Evolutionary conservation across 176 grass and related monocot species (phyloP).

Genomic region (Hsuehochloa calcarea): DNA sequence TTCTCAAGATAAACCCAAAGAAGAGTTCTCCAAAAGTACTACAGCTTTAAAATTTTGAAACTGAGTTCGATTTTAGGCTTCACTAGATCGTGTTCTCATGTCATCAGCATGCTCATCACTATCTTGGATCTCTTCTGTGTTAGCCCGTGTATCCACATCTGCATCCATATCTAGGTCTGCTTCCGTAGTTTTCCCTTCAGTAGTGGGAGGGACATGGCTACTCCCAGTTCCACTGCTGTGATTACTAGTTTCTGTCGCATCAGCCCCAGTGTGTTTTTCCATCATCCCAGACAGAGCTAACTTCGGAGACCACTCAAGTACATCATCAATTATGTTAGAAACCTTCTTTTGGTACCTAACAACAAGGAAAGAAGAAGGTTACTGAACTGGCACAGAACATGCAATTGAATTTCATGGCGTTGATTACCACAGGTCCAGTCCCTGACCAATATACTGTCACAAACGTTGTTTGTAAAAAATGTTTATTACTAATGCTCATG

Average conservation of each 20-base stretch:
- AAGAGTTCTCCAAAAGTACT: slow-evolving; percentile 6
- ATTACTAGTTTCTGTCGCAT: slow-evolving; percentile 53
- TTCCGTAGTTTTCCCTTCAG: slow-evolving; percentile 45
- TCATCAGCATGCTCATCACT: slow-evolving; percentile 39
- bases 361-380: slow-evolving; percentile 25
- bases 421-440: not conserved
- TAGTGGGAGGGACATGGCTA: slow-evolving; percentile 33
- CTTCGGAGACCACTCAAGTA: slow-evolving; percentile 98
- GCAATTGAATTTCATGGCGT: slow-evolving; percentile 12
- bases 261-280: slow-evolving; percentile 62
- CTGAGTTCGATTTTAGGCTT: not conserved
- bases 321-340: slow-evolving; percentile 99
- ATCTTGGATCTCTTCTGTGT: slow-evolving; percentile 44
- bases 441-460: not conserved
- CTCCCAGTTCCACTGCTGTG: slow-evolving; percentile 25
- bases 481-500: not conserved
- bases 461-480: not conserved
- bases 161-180: slow-evolving; percentile 29
- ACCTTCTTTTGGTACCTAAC: slow-evolving; percentile 98
- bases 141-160: slow-evolving; percentile 31
- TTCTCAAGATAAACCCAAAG: slow-evolving; percentile 22
- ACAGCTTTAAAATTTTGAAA: slow-evolving; percentile 19
- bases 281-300: slow-evolving; percentile 96
- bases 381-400: slow-evolving; percentile 12
- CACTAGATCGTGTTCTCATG: slow-evolving; percentile 42